phyloP scores from a whole-genome alignment of 1,139 yeast genomes.

The Nakaseomyces bracarensis region DNA sequence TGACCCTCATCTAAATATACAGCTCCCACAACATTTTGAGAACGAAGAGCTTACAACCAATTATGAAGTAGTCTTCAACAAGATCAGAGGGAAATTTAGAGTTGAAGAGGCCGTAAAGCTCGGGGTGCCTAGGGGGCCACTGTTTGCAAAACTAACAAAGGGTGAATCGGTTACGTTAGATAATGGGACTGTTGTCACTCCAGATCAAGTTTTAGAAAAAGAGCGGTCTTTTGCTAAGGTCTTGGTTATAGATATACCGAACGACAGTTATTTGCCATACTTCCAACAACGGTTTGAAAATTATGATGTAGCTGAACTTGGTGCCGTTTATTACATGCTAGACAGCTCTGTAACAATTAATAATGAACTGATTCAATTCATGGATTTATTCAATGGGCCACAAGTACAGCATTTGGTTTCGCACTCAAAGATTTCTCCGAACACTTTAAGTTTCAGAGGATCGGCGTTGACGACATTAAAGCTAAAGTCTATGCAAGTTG shows the following conservation, averaged over 20 bases:
- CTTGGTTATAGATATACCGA: slow-evolving; percentile 70
- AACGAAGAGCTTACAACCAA: slow-evolving; percentile 34
- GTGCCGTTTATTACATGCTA: slow-evolving; percentile 65
- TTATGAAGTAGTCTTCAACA: slow-evolving; percentile 57
- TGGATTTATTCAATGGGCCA: slow-evolving; percentile 35
- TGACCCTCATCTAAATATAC: slow-evolving; percentile 32
- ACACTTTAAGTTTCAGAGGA: slow-evolving; percentile 50
- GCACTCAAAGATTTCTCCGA: slow-evolving; percentile 55
- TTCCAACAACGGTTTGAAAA: slow-evolving; percentile 19
- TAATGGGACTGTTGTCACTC: slow-evolving; percentile 50
- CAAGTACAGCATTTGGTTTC: slow-evolving; percentile 57
- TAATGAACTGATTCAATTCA: slow-evolving; percentile 36
- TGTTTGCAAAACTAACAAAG: slow-evolving; percentile 49
- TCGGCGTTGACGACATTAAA: slow-evolving; percentile 48
- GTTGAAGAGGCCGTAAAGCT: slow-evolving; percentile 55
- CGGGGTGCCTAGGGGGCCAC: slow-evolving; percentile 61
- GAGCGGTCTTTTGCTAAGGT: slow-evolving; percentile 51
- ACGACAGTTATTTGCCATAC: slow-evolving; percentile 37
- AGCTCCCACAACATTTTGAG: slow-evolving; percentile 27
- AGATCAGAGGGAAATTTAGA: slow-evolving; percentile 72
- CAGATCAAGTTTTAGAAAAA: slow-evolving; percentile 68
- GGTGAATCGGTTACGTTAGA: slow-evolving; percentile 53
- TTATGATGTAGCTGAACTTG: slow-evolving; percentile 34
- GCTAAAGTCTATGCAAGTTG: slow-evolving; percentile 47
- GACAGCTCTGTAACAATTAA: slow-evolving; percentile 54